A percentile compares a stretch with the other conserved stretches of the same genome.
Conservation (phyloP, 148 eudicot species). For the Rhododendron kiyosumense region DNA sequence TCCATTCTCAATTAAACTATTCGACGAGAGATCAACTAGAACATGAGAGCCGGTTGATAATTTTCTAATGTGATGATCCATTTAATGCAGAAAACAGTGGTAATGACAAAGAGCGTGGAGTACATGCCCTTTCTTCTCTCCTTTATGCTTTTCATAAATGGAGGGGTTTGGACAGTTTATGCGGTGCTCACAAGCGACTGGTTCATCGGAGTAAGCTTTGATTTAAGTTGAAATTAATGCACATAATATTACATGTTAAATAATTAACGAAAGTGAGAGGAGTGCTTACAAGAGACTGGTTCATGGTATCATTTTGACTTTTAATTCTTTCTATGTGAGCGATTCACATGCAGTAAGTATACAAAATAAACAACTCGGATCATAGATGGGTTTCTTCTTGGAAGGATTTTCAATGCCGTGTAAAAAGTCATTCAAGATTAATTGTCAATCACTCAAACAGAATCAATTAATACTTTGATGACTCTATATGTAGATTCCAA, state of each 20-base stretch:
- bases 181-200: neutral
- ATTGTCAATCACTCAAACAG: neutral
- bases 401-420: neutral
- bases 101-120: neutral
- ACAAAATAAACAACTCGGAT: neutral
- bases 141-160: neutral
- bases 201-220: neutral
- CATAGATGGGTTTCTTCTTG: neutral
- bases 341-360: neutral
- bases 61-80: neutral
- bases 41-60: neutral
- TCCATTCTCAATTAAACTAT: neutral
- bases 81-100: neutral
- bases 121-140: constrained; percentile 3
- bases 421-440: neutral
- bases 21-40: neutral
- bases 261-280: neutral
- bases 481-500: neutral
- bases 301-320: neutral
- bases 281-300: neutral
- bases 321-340: neutral
- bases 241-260: neutral
- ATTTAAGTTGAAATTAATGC: neutral
- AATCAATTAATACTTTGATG: neutral
- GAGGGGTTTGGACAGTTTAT: neutral